Conservation (phyloP, 2,329 filamentous ascomycete genomes). For the Fusarium sp. region DNA sequence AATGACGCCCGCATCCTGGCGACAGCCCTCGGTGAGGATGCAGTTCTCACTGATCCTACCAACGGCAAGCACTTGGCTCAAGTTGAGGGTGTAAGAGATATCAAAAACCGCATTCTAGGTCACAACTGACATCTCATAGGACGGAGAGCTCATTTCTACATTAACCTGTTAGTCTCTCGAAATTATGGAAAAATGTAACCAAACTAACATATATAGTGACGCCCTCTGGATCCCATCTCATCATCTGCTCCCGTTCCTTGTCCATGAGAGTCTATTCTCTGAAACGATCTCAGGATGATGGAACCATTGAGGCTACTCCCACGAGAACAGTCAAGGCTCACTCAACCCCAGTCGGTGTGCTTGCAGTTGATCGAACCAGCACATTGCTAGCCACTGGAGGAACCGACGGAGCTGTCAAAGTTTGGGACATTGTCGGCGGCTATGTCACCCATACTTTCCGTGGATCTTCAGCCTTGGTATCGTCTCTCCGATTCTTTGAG, state of each 20-base stretch:
- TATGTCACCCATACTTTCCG: conserved; percentile 96
- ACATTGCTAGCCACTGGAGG: conserved; percentile 92
- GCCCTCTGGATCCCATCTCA: conserved; percentile 86
- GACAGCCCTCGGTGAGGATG: conserved; percentile 92
- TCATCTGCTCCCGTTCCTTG: conserved; percentile 93
- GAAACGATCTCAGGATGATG: conserved; percentile 66
- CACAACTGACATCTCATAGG: conserved; percentile 58
- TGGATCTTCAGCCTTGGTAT: conserved; percentile 90
- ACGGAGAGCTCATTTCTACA: conserved; percentile 83
- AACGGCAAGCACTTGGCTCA: conserved; percentile 85
- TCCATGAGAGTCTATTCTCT: conserved; percentile 93
- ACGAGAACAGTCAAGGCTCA: conserved; percentile 89
- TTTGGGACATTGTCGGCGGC: conserved; percentile 93
- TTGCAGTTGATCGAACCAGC: conserved; percentile 86
- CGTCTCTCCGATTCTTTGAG: conserved; percentile 92
- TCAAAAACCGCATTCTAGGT: neutral
- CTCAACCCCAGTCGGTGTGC: conserved; percentile 86
- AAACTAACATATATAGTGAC: conserved; percentile 70
- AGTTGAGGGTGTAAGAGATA: conserved; percentile 79
- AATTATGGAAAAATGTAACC: neutral
- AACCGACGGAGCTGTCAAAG: conserved; percentile 92
- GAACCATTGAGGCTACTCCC: conserved; percentile 73
- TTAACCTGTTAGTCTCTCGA: conserved; percentile 64
- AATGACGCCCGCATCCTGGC: conserved; percentile 84
- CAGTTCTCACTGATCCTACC: conserved; percentile 83